Conservation (phyloP, 805 yeast species). For the Lipomyces anomalus region DNA sequence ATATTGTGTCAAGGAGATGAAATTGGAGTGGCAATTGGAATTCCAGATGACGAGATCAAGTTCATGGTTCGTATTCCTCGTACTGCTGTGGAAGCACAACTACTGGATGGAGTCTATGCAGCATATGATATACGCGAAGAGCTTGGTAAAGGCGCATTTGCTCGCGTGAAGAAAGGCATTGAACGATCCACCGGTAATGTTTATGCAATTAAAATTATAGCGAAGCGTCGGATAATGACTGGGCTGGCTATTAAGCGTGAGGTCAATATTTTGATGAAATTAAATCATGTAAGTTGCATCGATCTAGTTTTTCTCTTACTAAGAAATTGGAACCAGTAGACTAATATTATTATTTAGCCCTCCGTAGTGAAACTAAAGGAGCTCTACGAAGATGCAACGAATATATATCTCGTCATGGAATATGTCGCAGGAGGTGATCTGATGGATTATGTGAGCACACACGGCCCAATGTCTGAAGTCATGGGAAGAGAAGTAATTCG, state of each 20-base stretch:
- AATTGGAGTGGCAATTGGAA: conserved; percentile 82
- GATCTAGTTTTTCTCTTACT: too few relatives aligned
- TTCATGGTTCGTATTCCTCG: conserved; percentile 44
- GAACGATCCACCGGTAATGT: conserved; percentile 80
- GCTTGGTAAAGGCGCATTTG: conserved; percentile 98
- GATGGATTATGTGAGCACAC: conserved; percentile 93
- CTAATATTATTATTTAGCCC: conserved; percentile 56
- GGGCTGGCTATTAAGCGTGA: conserved; percentile 81
- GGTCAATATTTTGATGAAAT: conserved; percentile 65
- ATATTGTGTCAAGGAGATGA: conserved; percentile 89
- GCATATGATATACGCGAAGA: conserved; percentile 76
- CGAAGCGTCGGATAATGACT: conserved; percentile 69
- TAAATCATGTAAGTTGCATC: conserved; percentile 42
- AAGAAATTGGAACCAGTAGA: background rate
- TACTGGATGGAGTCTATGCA: conserved; percentile 52
- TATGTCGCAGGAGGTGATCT: conserved; percentile 94
- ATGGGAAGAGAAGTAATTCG: conserved; percentile 80
- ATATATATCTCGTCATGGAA: conserved; percentile 89
- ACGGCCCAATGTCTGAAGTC: conserved; percentile 81
- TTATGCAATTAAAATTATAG: conserved; percentile 86
- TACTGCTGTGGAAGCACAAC: conserved; percentile 11
- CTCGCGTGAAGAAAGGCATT: conserved; percentile 86
- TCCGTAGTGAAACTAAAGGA: conserved; percentile 78
- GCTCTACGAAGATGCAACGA: conserved; percentile 75
- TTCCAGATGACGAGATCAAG: conserved; percentile 56